A percentile compares a stretch with the other conserved stretches of the same genome.
Conservation (phyloP, 1,284 basidiomycete species). For the Leccinum pachyderme region DNA sequence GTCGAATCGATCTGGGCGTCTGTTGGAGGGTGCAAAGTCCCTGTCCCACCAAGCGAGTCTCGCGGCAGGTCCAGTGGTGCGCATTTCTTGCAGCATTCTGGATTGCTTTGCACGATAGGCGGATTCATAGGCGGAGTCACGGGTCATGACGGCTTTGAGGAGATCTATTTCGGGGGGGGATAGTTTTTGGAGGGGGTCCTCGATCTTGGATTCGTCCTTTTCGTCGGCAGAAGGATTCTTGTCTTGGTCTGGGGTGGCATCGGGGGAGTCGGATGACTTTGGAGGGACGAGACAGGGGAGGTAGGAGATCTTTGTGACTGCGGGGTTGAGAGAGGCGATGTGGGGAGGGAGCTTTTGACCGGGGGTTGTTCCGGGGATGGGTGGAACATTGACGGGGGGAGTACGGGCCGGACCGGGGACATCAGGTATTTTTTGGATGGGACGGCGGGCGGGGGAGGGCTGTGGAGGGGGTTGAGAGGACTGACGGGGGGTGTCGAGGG, state of each 20-base stretch:
- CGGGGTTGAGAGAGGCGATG: slow-evolving; percentile 33
- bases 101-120: slow-evolving; percentile 32
- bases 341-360: slow-evolving; percentile 35
- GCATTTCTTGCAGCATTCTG: slow-evolving; percentile 31
- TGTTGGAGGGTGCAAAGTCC: slow-evolving; percentile 27
- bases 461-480: slow-evolving; percentile 28
- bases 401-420: slow-evolving; percentile 15
- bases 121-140: slow-evolving; percentile 46
- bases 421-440: slow-evolving; percentile 26
- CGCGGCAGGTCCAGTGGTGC: slow-evolving; percentile 25
- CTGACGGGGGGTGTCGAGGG: slow-evolving; percentile 25
- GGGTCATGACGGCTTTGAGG: slow-evolving; percentile 46
- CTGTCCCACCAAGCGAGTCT: slow-evolving; percentile 34
- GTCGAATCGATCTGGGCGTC: slow-evolving; percentile 55
- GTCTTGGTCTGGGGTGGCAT: slow-evolving; percentile 24
- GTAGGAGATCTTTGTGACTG: slow-evolving; percentile 34
- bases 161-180: slow-evolving; percentile 39
- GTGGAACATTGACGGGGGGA: slow-evolving; percentile 22
- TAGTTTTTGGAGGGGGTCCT: slow-evolving; percentile 38
- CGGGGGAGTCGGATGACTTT: slow-evolving; percentile 21
- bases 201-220: slow-evolving; percentile 22
- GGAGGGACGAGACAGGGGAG: slow-evolving; percentile 24
- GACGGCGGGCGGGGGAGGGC: slow-evolving; percentile 27
- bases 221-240: slow-evolving; percentile 23
- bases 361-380: slow-evolving; percentile 28